Evolutionary conservation across 2,329 filamentous ascomycete genomes (phyloP), one percentile per base, ranked within the genome.

Genomic region (Stagonosporopsis vannaccii): DNA sequence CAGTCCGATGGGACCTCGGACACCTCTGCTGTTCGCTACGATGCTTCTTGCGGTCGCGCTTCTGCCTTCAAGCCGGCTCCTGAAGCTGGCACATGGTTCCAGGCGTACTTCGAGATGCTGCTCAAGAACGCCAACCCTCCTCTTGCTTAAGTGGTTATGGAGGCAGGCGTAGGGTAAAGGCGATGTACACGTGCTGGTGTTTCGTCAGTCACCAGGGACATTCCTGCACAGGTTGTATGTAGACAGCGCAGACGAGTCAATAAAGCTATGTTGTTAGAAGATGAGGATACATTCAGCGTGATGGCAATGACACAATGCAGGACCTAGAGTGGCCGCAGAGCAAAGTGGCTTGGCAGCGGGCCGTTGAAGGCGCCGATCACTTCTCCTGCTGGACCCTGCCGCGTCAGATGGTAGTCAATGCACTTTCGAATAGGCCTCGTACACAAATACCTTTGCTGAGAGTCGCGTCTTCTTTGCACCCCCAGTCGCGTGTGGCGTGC

Each of bases 1-100:
- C 35, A 68, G 67, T 70, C 65, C 51, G 81, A 84, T 55, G 81
- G 81, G 52, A 83, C 81, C 0, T 77, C 71, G 33, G 58, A 76
- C 52, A 59, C 59, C 4, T 65, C 65, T 49, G 79, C 85, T 9
- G 61, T 75, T 19, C 81, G 82, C 47, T 87, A 84, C 69, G 84
- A 86, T 68, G 73, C 74, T 45, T 77, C 83, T 73, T 87, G 85
- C 59, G 85, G 85, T 25, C 75, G 78, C 8, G 60, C 74, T 1
- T 81, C 83, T 63, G 76, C 87, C 1, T 76, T 89, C 36, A 72
- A 84, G 73, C 88, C 88, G 2, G 87, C 88, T 1, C 88, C 88
- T 26, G 86, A 91, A 74, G 88, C 89, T 9, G 88, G 89, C 26
- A 77, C 80, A 8, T 91, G 88, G 88, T 89, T 89, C 74, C 74